Percentiles rank a stretch among this genome's conserved stretches.
These are phyloP conservation scores for Colletotrichum camelliae DNA, from an alignment of 2,329 filamentous ascomycete species.

Conservation along the genomic window DNA sequence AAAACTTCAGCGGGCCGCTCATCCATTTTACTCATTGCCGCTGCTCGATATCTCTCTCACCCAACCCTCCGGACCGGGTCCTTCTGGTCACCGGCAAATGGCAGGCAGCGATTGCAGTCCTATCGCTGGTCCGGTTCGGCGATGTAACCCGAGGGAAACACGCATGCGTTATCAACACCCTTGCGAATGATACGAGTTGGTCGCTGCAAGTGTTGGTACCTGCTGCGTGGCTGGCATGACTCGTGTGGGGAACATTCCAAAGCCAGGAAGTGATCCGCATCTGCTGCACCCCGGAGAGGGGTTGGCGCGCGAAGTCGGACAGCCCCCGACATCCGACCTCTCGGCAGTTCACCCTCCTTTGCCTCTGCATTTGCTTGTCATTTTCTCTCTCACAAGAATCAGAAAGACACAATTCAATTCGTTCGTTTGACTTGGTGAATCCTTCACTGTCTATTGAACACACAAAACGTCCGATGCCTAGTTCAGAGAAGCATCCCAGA, in stretches of 20 bases:
- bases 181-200: not conserved
- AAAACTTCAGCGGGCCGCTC: not conserved
- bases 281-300: slow-evolving; percentile 1
- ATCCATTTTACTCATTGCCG: not conserved
- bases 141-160: not conserved
- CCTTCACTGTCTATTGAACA: not conserved
- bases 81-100: not conserved
- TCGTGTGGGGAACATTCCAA: not conserved
- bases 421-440: not conserved
- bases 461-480: not conserved
- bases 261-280: not conserved
- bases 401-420: not conserved
- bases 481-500: not conserved
- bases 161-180: slow-evolving; percentile 1
- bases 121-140: slow-evolving; percentile 7
- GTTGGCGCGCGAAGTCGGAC: slow-evolving; percentile 10
- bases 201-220: not conserved
- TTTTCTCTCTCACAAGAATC: not conserved
- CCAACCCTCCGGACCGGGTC: not conserved
- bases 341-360: not conserved
- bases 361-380: not conserved
- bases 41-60: not conserved
- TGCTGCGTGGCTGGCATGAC: not conserved
- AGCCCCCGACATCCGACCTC: not conserved
- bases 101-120: not conserved